phyloP scores from a whole-genome alignment of 352 stramenopile species.

The Albugo candida region DNA sequence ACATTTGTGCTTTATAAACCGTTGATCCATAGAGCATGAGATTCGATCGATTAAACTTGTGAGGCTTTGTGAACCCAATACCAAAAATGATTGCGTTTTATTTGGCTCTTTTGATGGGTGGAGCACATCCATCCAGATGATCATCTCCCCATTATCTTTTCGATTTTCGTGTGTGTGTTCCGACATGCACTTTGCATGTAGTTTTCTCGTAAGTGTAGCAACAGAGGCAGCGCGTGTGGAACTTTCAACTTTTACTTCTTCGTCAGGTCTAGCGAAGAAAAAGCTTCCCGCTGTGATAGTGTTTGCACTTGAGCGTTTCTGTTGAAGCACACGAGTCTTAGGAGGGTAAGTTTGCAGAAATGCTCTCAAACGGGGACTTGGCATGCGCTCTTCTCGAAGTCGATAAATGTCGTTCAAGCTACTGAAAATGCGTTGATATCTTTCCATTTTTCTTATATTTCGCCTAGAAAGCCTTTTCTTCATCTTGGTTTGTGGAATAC shows the following conservation, averaged over 20 bases:
- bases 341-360: conserved; percentile 33
- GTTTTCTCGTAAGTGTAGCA: neutral
- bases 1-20: conserved; percentile 16
- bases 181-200: conserved; percentile 8
- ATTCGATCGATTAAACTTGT: conserved; percentile 34
- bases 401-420: conserved; percentile 19
- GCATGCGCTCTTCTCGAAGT: conserved; percentile 20
- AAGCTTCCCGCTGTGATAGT: conserved; percentile 36
- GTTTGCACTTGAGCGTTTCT: conserved; percentile 36
- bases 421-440: conserved; percentile 13
- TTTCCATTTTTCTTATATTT: conserved; percentile 12
- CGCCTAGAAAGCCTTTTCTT: conserved; percentile 9
- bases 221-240: neutral
- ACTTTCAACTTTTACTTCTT: too few species aligned
- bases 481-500: conserved; percentile 4
- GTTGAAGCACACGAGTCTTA: conserved; percentile 22
- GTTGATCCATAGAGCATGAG: conserved; percentile 45
- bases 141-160: conserved; percentile 17
- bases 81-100: conserved; percentile 49
- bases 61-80: conserved; percentile 32
- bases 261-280: conserved; percentile 26
- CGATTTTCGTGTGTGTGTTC: neutral
- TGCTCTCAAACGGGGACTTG: conserved; percentile 21
- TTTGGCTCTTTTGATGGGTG: conserved; percentile 44
- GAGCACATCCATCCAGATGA: conserved; percentile 54